These are phyloP conservation scores for Coriaria nepalensis DNA, from an alignment of 306 rosid species.

Conservation along the genomic window DNA sequence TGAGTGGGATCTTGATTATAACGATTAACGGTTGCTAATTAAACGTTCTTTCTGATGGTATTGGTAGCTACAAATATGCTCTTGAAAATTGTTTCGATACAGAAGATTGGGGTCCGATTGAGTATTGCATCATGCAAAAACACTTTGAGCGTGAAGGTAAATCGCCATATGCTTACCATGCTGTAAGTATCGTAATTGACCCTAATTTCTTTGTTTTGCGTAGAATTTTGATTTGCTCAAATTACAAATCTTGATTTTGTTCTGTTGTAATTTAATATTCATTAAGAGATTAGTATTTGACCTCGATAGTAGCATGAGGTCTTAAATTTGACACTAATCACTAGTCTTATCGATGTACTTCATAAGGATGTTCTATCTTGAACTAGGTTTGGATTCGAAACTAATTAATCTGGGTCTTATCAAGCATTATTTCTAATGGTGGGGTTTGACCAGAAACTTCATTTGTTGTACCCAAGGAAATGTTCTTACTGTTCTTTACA, in stretches of 20 bases:
- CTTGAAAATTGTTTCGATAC: slow-evolving; percentile 75
- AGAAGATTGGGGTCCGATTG: slow-evolving; percentile 93
- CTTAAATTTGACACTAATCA: no score
- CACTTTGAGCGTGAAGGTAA: slow-evolving; percentile 90
- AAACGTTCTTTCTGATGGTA: slow-evolving; percentile 9
- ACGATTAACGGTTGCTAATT: not conserved
- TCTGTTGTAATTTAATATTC: not conserved
- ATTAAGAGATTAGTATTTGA: not conserved
- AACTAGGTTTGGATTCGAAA: no score
- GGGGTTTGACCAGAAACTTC: no score
- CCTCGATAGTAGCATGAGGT: not conserved
- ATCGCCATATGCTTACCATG: slow-evolving; percentile 76
- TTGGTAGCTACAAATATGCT: slow-evolving; percentile 87
- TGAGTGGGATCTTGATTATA: not conserved
- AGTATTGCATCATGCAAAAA: slow-evolving; percentile 76
- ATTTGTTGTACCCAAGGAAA: no score
- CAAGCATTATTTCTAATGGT: no score
- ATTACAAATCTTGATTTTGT: no score
- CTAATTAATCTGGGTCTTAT: no score
- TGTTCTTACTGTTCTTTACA: no score
- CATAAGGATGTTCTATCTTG: no score
- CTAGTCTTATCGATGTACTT: no score
- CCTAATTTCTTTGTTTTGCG: not conserved
- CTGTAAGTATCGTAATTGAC: slow-evolving; percentile 68
- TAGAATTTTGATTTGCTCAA: not conserved